Base-by-base conservation (phyloP, 352 stramenopile genomes). In the Phytophthora sojae region DNA sequence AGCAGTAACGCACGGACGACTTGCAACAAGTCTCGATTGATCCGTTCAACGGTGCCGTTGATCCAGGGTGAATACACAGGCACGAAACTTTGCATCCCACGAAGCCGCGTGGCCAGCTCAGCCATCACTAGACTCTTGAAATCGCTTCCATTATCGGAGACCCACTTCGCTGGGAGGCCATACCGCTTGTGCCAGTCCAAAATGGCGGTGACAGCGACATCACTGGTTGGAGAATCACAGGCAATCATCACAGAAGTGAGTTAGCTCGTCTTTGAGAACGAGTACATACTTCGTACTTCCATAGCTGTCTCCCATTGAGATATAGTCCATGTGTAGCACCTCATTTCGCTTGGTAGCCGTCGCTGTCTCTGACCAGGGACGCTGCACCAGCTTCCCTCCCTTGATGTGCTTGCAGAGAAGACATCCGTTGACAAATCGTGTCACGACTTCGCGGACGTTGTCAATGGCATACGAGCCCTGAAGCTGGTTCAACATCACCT, bases 31-130 rank as follows among this genome's bases (percentile, higher is more conserved):
- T 49, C 39, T 19, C 39, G 39, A 49, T 49, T 49, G 15, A 49
- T 49, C 9, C 39, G 39, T 19, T 49, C 39, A 49, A 49, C 39
- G 39, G 39, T n/a, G n/a, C n/a, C n/a, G n/a, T n/a, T n/a, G n/a
- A n/a, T n/a, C n/a, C n/a, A n/a, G n/a, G n/a, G n/a, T 49, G 52
- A 52, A 47, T 66, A 72, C 25, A 57, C 65, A 37, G 51, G 17
- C 12, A 61, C 58, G 15, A n/a, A n/a, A n/a, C n/a, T n/a, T n/a
- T n/a, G n/a, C n/a, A n/a, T n/a, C n/a, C n/a, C n/a, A n/a, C n/a
- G n/a, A n/a, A n/a, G n/a, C n/a, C n/a, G n/a, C n/a, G n/a, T n/a
- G n/a, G n/a, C n/a, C n/a, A n/a, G n/a, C n/a, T n/a, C n/a, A n/a
- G n/a, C n/a, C n/a, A n/a, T n/a, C n/a, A n/a, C n/a, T n/a, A n/a